Evolutionary conservation across 148 eudicot genomes (phyloP), one percentile per base, ranked within the genome.

Genomic region (Silene conica): DNA sequence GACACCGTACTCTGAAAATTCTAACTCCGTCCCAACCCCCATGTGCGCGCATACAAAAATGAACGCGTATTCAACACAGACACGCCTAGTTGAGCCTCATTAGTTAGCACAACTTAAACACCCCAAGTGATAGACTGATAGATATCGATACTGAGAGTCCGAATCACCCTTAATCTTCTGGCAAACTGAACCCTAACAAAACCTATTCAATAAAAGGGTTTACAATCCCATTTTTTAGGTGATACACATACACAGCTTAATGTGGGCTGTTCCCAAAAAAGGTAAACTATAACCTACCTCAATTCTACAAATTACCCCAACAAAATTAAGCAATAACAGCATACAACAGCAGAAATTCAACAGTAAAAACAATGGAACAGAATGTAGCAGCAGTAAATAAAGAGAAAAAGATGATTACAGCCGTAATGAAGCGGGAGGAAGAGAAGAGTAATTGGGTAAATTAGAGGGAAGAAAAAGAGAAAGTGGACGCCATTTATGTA

Each of bases 401-500:
- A 65, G 6, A 16, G 12, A 25, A n/a, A 31, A 25, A 46, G 73
- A 69, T 21, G 34, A 22, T 25, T 81, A 81, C 84, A 83, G 26
- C 16, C 55, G 75, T 18, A 72, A 38, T 11, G 78, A 71, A 69
- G 78, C 46, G 11, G 80, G 52, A 60, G 63, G 5, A 63, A 73
- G 64, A 65, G 69, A 79, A 55, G 70, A 73, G 78, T 23, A 48
- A 26, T 8, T 68, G 71, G 54, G 26, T 5, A 64, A 15, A 38
- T 70, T 61, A 73, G 70, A 66, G 19, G 78, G 82, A 26, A 84
- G 78, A 69, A 81, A 77, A 55, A 78, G 74, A 59, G 76, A n/a
- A 46, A 81, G 38, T 11, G 84, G 81, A 11, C 84, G 73, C 84
- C 87, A 84, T 76, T 72, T 81, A 22, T 82, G 82, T 1, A 50